A percentile compares a stretch with the other conserved stretches of the same genome.
phyloP scores from a whole-genome alignment of 1,284 basidiomycete species.

The Cutaneotrichosporon dermatis region DNA sequence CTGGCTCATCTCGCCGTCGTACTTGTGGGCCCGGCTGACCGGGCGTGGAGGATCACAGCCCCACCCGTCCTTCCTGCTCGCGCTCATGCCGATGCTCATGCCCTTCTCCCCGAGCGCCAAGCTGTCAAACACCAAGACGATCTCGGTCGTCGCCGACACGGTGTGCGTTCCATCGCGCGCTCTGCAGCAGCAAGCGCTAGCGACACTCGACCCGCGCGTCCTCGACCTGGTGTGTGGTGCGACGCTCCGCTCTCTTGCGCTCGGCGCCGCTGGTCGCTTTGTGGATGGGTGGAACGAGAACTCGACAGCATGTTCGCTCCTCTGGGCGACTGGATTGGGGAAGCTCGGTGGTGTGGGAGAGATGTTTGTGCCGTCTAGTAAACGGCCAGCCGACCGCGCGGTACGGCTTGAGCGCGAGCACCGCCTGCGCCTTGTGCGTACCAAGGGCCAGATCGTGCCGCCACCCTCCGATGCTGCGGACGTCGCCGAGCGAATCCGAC shows the following conservation, averaged over 20 bases:
- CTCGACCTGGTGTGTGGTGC: slow-evolving; percentile 37
- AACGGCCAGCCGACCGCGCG: slow-evolving; percentile 7
- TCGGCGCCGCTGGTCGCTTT: slow-evolving; percentile 28
- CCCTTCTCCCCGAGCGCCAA: slow-evolving; percentile 18
- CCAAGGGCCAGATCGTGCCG: slow-evolving; percentile 27
- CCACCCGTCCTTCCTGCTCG: slow-evolving; percentile 34
- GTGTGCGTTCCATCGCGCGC: slow-evolving; percentile 19
- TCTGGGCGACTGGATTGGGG: slow-evolving; percentile 30
- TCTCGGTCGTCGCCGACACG: slow-evolving; percentile 7
- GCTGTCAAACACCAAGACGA: slow-evolving; percentile 2
- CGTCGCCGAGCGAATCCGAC: slow-evolving; percentile 32
- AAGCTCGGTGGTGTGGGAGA: slow-evolving; percentile 34
- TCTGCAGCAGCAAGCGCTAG: slow-evolving; percentile 23
- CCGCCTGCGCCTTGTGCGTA: slow-evolving; percentile 20
- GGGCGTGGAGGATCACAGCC: slow-evolving; percentile 22
- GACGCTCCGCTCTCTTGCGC: slow-evolving; percentile 22
- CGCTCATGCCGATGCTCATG: slow-evolving; percentile 27
- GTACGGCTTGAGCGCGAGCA: slow-evolving; percentile 20
- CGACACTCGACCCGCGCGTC: slow-evolving; percentile 29
- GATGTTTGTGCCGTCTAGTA: slow-evolving; percentile 15
- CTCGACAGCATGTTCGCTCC: slow-evolving; percentile 19
- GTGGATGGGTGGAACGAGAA: slow-evolving; percentile 41
- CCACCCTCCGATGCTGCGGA: slow-evolving; percentile 24
- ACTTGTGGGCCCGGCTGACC: slow-evolving; percentile 25
- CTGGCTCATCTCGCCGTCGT: slow-evolving; percentile 22